These are phyloP conservation scores for Diaporthe vaccinii DNA, from an alignment of 2,329 filamentous ascomycete species.

Conservation along the genomic window DNA sequence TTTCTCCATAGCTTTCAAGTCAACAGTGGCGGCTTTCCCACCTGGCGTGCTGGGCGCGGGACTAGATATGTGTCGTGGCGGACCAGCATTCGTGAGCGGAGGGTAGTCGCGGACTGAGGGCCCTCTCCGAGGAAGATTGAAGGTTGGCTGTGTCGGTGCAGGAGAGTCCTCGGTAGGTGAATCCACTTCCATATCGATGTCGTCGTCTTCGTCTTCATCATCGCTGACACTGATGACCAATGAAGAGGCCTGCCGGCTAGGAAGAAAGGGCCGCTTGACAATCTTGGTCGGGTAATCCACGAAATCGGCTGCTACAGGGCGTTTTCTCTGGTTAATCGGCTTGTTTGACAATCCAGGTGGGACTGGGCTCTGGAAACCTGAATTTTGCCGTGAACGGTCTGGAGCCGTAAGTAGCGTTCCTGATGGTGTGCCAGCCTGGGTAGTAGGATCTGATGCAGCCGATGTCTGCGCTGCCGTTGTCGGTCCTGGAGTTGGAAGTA, in stretches of 20 bases:
- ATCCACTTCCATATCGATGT: constrained; percentile 77
- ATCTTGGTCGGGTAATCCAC: constrained; percentile 65
- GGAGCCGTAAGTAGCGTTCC: neutral
- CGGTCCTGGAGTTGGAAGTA: constrained; percentile 8
- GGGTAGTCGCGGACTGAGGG: constrained; percentile 60
- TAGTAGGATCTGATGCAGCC: neutral
- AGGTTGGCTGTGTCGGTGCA: constrained; percentile 50
- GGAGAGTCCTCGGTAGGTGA: constrained; percentile 61
- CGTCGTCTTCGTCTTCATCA: constrained; percentile 73
- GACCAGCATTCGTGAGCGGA: constrained; percentile 54
- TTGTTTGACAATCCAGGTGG: constrained; percentile 2
- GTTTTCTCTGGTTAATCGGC: constrained; percentile 52
- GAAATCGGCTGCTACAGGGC: constrained; percentile 76
- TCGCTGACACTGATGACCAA: constrained; percentile 91
- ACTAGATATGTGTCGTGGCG: constrained; percentile 57
- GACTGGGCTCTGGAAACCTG: constrained; percentile 21
- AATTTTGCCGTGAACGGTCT: neutral
- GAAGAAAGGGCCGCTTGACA: constrained; percentile 73
- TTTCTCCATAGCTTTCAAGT: constrained; percentile 59
- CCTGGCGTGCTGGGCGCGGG: constrained; percentile 48
- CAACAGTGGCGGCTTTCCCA: constrained; percentile 34
- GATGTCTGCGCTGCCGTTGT: constrained; percentile 30
- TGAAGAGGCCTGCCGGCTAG: constrained; percentile 69
- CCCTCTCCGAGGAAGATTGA: constrained; percentile 51
- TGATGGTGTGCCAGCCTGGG: neutral